Conservation (phyloP, 108 stramenopile genomes). For the Skeletonema tropicum region DNA sequence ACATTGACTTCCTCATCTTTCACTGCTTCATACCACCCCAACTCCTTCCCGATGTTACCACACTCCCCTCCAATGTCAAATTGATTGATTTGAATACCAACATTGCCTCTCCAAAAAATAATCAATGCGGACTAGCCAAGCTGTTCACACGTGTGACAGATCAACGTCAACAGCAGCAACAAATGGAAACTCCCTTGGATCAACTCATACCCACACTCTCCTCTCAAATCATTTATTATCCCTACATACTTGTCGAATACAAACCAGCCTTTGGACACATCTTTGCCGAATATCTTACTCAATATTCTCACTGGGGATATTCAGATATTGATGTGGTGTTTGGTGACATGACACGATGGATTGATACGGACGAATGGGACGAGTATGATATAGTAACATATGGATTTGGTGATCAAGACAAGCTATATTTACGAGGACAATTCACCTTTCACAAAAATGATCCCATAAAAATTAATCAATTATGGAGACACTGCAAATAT, state of each 20-base stretch:
- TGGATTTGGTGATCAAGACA: slow-evolving; percentile 92
- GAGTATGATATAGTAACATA: slow-evolving; percentile 92
- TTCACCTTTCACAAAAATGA: slow-evolving; percentile 92
- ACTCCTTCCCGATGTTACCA: slow-evolving; percentile 19
- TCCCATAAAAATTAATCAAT: slow-evolving; percentile 67
- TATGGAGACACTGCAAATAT: slow-evolving; percentile 88
- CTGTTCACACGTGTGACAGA: slow-evolving; percentile 59
- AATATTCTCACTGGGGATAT: slow-evolving; percentile 94
- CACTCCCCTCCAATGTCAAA: slow-evolving; percentile 65
- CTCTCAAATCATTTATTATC: slow-evolving; percentile 55
- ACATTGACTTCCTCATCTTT: slow-evolving; percentile 86
- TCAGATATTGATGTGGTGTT: slow-evolving; percentile 93
- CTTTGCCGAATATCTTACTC: slow-evolving; percentile 71
- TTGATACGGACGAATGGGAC: slow-evolving; percentile 77
- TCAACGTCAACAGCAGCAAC: slow-evolving; percentile 42
- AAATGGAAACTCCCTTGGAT: slow-evolving; percentile 38
- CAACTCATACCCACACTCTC: slow-evolving; percentile 53
- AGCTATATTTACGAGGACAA: slow-evolving; percentile 91
- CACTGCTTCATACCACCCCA: slow-evolving; percentile 73
- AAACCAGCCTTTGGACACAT: slow-evolving; percentile 94
- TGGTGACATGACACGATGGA: slow-evolving; percentile 88
- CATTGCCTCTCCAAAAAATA: neutral
- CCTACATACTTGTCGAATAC: slow-evolving; percentile 93
- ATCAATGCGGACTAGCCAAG: slow-evolving; percentile 43
- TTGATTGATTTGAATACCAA: slow-evolving; percentile 64